phyloP scores from a whole-genome alignment of 257 asterid genomes.

The Solanum clarkiae region DNA sequence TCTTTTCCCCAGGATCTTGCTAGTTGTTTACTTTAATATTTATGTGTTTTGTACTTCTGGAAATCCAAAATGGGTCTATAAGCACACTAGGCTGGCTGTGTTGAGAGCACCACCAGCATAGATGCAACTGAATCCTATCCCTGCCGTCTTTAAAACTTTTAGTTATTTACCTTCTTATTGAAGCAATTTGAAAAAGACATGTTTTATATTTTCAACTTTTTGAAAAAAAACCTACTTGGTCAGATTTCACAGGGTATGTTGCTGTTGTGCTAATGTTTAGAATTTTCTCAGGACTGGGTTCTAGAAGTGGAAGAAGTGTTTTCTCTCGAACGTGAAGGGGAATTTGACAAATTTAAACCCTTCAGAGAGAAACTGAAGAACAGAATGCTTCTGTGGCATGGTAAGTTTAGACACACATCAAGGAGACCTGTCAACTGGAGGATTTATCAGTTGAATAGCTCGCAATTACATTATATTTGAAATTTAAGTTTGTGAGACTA shows the following conservation, averaged over 20 bases:
- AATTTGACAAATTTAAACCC: slow-evolving; percentile 67
- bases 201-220: not conserved
- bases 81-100: not conserved
- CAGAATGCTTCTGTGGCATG: slow-evolving; percentile 98
- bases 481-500: not conserved
- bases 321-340: slow-evolving; percentile 80
- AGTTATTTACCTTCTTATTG: not conserved
- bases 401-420: slow-evolving; percentile 28
- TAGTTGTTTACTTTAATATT: not conserved
- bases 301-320: slow-evolving; percentile 93
- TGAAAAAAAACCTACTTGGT: not conserved
- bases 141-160: not conserved
- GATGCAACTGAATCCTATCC: not conserved
- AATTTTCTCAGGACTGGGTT: slow-evolving; percentile 61
- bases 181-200: not conserved
- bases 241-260: too few species aligned
- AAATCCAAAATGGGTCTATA: not conserved
- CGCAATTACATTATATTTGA: not conserved
- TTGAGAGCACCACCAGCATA: not conserved
- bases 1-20: not conserved
- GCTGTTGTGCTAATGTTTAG: not conserved
- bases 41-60: not conserved
- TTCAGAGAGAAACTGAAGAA: slow-evolving; percentile 64
- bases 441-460: not conserved
- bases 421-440: not conserved